Percentiles rank a stretch among this genome's conserved stretches.
phyloP scores from a whole-genome alignment of 306 rosid genomes.

The Lathyrus tuberosus region DNA sequence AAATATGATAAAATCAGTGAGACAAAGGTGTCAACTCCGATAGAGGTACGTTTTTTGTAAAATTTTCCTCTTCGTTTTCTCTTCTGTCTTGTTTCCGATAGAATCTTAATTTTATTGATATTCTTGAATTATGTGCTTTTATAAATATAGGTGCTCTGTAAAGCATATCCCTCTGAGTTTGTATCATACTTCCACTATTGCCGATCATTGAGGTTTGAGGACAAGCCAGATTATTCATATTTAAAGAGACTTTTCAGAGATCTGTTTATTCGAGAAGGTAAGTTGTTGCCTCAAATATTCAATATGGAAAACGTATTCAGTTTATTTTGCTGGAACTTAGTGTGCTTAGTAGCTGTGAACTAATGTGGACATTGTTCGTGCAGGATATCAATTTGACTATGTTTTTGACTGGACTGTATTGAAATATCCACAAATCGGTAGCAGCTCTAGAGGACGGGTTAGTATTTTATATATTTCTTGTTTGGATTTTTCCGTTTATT shows the following conservation, averaged over 20 bases:
- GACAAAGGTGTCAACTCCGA: slow-evolving; percentile 86
- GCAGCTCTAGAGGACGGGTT: slow-evolving; percentile 78
- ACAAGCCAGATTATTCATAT: slow-evolving; percentile 98
- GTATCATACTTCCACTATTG: slow-evolving; percentile 97
- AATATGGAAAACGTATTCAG: slow-evolving; percentile 8
- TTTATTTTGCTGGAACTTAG: slow-evolving; percentile 25
- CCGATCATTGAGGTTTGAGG: slow-evolving; percentile 94
- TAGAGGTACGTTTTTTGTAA: slow-evolving; percentile 69
- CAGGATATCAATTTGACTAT: slow-evolving; percentile 90
- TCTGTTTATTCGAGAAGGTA: slow-evolving; percentile 95
- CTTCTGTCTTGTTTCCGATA: slow-evolving; percentile 15
- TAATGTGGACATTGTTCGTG: slow-evolving; percentile 40
- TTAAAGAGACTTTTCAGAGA: slow-evolving; percentile 95
- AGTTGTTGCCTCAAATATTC: slow-evolving; percentile 4
- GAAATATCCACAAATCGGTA: slow-evolving; percentile 76
- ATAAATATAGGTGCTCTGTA: slow-evolving; percentile 82
- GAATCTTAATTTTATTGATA: neutral
- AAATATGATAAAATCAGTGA: slow-evolving; percentile 96
- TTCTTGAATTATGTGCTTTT: slow-evolving; percentile 34
- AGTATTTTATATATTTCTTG: slow-evolving; percentile 37
- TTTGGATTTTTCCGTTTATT: slow-evolving; percentile 21
- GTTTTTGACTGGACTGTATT: slow-evolving; percentile 89
- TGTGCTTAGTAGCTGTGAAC: slow-evolving; percentile 16
- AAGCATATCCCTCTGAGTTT: slow-evolving; percentile 87
- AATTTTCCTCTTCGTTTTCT: slow-evolving; percentile 1